Evolutionary conservation across 169 alveolate genomes (phyloP), one percentile per base, ranked within the genome.

Genomic region (Toxoplasma gondii): DNA sequence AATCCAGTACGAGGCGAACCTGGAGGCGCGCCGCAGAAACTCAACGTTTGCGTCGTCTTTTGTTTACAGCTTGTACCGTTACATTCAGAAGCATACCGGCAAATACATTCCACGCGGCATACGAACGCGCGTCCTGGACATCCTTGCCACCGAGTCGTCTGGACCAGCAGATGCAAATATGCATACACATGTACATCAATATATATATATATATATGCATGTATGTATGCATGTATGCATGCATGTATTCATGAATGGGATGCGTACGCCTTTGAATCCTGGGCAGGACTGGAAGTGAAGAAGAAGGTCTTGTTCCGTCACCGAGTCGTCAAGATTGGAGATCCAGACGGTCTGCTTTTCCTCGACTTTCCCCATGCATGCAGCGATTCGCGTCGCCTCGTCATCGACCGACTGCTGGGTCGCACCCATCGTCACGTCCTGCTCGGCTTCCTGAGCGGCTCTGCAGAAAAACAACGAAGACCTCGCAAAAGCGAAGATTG

Each of bases 1-100:
- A 74, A 91, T 96, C 96, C 36, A 39, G 78, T 31, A 95, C 94
- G 29, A 95, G 22, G 44, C 97, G 95, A 41, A 96, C 91, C 96
- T 96, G 92, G 36, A 44, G 41, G 29, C n/a, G 45, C 39, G 39
- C 43, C 12, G 10, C 9, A 7, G 39, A 78, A 78, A 78, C 45
- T 16, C 10, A 78, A 78, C 22, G 10, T 16, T 78, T n/a, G 34
- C 10, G 10, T 38, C 39, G 34, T 69, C 19, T 69, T 22, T 4
- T 34, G 12, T 12, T 49, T 12, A 4, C 22, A 49, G 58, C 58
- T 7, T 49, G 58, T 12, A 49, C 58, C 12, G 12, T 12, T 12
- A 49, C 58, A 49, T 49, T 12, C 4, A 49, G 12, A 49, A 49
- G 12, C n/a, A n/a, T n/a, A n/a, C n/a, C n/a, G n/a, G n/a, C n/a